Evolutionary conservation across 768 basidiomycete genomes (phyloP), one percentile per base, ranked within the genome.

Genomic region (Tylopilus intermedius): DNA sequence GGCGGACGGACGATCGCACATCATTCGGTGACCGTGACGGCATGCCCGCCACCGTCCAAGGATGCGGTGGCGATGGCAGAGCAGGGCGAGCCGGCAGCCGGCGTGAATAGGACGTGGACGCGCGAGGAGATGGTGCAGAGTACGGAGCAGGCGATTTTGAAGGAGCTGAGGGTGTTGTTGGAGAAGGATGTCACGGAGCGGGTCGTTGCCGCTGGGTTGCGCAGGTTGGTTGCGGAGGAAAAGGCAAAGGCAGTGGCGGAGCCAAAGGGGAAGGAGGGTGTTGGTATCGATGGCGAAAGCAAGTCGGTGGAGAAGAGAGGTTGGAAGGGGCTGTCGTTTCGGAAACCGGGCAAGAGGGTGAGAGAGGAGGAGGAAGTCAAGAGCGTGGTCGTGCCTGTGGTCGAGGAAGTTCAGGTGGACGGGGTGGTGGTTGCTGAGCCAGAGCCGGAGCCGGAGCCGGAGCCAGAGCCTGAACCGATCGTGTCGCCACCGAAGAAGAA

Each of bases 131-230:
- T 88, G 39, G 66, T 86, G 15, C 75, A 75, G 18, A 71, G 73
- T 32, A 85, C 86, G 6, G 74, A 78, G 58, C 71, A 76, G 56
- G 69, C 79, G 38, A 79, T 90, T 53, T 48, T 82, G 45, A 73
- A 67, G 24, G 85, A 90, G 66, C 71, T 91, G 47, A 72, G 68
- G 55, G 65, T 51, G 11, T 54, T 79, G 47, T 69, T 90, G 45
- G 80, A 83, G 67, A 83, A 80, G 68, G 88, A 90, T 58, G 72
- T 90, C 30, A 71, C 72, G 56, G 84, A 85, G 41, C 77, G 80
- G 18, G 68, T 88, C 2, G 78, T 88, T 13, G 78, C 73, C 8
- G 64, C 70, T 24, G 79, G 80, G 37, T 56, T 90, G 45, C 71
- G 78, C 54, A 71, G 73, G 57, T 56, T 86, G 38, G 77, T 83